Evolutionary conservation across 116 monocot species (phyloP).

Genomic region (Papilionanthe hybrid): DNA sequence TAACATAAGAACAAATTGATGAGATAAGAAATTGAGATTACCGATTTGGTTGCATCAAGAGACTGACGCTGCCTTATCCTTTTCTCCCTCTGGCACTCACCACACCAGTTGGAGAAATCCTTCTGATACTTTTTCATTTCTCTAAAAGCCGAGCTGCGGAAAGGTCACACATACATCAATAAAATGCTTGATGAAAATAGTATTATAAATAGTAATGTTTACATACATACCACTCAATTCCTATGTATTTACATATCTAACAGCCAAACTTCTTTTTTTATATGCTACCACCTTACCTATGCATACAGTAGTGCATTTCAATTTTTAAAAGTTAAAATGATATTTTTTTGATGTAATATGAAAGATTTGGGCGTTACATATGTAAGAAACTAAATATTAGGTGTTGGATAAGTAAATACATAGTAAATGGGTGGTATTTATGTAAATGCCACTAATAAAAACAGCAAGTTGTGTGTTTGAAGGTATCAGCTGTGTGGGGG

Average conservation of each 20-base stretch:
- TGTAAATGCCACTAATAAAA: neutral
- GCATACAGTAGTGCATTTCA: no score
- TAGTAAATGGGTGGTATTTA: no score
- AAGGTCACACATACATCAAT: neutral
- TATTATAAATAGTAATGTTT: neutral
- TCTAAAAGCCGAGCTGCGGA: constrained; percentile 73
- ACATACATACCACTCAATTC: no score
- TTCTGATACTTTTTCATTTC: constrained; percentile 90
- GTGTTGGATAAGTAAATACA: no score
- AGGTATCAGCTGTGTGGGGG: neutral
- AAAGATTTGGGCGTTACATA: no score
- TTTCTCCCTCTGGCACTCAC: constrained; percentile 81
- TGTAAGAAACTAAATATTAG: no score
- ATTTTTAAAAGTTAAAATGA: no score
- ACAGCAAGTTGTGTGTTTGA: neutral
- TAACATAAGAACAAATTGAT: neutral
- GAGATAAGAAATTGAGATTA: constrained; percentile 7
- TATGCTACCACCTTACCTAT: no score
- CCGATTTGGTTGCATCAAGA: constrained; percentile 74
- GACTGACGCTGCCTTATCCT: constrained; percentile 74
- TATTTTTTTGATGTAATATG: no score
- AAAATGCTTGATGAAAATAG: neutral
- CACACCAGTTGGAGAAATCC: constrained; percentile 92
- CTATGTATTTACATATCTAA: no score
- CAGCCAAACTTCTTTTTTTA: no score